Evolutionary conservation across 2,329 filamentous ascomycete genomes (phyloP), one percentile per base, ranked within the genome.

Genomic region (Neocucurbitaria cava): DNA sequence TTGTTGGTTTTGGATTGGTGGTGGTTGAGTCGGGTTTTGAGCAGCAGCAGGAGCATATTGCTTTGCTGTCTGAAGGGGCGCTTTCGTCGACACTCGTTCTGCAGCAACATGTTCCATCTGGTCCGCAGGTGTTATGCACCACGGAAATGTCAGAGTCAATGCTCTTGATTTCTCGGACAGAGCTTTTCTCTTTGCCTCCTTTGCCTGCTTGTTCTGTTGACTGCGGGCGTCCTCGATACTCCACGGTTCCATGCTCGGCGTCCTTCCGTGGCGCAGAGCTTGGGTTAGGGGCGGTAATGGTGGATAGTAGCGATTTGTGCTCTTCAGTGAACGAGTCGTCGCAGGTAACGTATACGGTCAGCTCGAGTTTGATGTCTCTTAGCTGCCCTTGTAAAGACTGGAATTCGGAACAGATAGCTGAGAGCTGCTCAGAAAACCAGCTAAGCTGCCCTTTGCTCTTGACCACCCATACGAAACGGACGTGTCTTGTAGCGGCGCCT

Each of bases 401-500:
- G 31, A 82, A 76, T 40, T 84, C 79, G 2, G 71, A 61, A 13
- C 78, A 62, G 2, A 82, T 76, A 8, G 75, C 67, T 1, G 79
- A 76, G 1, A 88, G 73, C 60, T 86, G 80, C 3, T 72, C 63
- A 1, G 78, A 72, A 54, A 87, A 85, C 81, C 84, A 87, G 13
- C 70, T 75, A 2, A 85, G 66, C 42, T 85, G 81, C 1, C 76
- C 75, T 3, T 76, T 77, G n/a, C 80, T 79, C 64, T 84, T 86
- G 49, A 87, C 78, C 5, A 86, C 81, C 85, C 85, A 87, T 9
- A 85, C 74, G 56, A 85, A 85, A 1, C 80, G 80, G 26, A 86
- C 73, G 35, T 78, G 76, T 40, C 82, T 77, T 0, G 81, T 84
- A 6, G 78, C 79, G 5, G 73, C 72, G 6, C 75, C 63, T 3